A percentile compares a stretch with the other conserved stretches of the same genome.
Conservation (phyloP, 2,329 filamentous ascomycete genomes). For the Periglandula ipomoeae region DNA sequence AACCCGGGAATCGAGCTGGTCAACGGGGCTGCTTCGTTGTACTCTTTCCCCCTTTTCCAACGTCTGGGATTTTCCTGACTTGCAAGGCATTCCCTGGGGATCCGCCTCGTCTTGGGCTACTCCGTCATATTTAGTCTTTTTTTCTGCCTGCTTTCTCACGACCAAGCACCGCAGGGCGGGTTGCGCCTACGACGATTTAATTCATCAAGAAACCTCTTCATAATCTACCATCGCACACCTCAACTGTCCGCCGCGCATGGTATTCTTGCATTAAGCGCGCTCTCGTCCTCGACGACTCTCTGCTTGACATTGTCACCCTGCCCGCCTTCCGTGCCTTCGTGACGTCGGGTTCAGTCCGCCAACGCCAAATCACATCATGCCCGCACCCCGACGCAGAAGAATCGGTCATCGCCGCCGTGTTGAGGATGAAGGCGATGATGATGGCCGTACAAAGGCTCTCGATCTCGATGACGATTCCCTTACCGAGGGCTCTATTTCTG, state of each 20-base stretch:
- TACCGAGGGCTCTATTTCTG: slow-evolving; percentile 55
- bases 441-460: slow-evolving; percentile 44
- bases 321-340: slow-evolving; percentile 1
- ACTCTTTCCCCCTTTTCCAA: background rate
- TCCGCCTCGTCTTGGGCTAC: background rate
- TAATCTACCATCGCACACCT: slow-evolving; percentile 6
- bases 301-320: slow-evolving; percentile 18
- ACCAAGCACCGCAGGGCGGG: slow-evolving; percentile 16
- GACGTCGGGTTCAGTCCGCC: slow-evolving; percentile 1
- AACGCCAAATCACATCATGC: slow-evolving; percentile 19
- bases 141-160: slow-evolving; percentile 2
- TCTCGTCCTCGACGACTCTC: slow-evolving; percentile 17
- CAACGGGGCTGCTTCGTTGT: background rate
- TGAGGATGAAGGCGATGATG: slow-evolving; percentile 64
- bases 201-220: slow-evolving; percentile 2
- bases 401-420: slow-evolving; percentile 59
- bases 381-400: slow-evolving; percentile 50
- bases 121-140: background rate
- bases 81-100: background rate
- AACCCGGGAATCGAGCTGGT: background rate
- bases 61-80: background rate
- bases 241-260: slow-evolving; percentile 17
- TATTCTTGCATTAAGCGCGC: slow-evolving; percentile 16
- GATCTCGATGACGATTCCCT: slow-evolving; percentile 58
- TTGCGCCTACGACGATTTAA: slow-evolving; percentile 7